Evolutionary conservation across 2,329 filamentous ascomycete genomes (phyloP).

Genomic region (Fusarium nodosum): DNA sequence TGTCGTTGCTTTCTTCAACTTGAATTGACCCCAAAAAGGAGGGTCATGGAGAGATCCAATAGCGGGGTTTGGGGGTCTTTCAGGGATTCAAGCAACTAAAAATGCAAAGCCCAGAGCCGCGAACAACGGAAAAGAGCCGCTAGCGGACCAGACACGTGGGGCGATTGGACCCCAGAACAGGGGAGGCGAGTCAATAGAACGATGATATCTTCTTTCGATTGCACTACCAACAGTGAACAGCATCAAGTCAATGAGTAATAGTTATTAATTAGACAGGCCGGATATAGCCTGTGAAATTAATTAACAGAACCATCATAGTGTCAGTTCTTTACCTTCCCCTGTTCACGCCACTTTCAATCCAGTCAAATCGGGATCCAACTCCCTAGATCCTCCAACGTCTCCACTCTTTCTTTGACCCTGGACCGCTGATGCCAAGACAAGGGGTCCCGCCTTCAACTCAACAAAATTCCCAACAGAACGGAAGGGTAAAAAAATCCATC

Average conservation of each 20-base stretch:
- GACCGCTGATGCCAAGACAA: conserved; percentile 38
- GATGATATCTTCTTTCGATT: background rate
- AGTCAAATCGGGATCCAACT: conserved; percentile 27
- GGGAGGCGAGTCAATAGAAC: conserved; percentile 15
- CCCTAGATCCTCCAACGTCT: background rate
- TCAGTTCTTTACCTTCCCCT: conserved; percentile 12
- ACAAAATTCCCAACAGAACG: conserved; percentile 58
- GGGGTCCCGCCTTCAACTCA: conserved; percentile 49
- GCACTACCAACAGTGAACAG: background rate
- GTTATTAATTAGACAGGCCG: background rate
- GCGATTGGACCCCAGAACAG: conserved; percentile 32
- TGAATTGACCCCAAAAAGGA: conserved; percentile 4
- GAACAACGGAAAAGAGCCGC: conserved; percentile 24
- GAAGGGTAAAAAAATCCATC: conserved; percentile 36
- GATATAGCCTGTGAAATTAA: background rate
- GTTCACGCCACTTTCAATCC: conserved; percentile 18
- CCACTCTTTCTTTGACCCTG: conserved; percentile 38
- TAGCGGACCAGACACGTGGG: conserved; percentile 38
- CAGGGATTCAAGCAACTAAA: background rate
- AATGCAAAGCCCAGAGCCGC: conserved; percentile 31
- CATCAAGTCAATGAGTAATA: background rate
- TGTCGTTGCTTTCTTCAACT: background rate
- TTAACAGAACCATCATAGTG: background rate
- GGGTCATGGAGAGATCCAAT: conserved; percentile 12
- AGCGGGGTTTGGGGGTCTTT: conserved; percentile 26